phyloP scores from a whole-genome alignment of 352 stramenopile species.

The Globisporangium sylvaticum region DNA sequence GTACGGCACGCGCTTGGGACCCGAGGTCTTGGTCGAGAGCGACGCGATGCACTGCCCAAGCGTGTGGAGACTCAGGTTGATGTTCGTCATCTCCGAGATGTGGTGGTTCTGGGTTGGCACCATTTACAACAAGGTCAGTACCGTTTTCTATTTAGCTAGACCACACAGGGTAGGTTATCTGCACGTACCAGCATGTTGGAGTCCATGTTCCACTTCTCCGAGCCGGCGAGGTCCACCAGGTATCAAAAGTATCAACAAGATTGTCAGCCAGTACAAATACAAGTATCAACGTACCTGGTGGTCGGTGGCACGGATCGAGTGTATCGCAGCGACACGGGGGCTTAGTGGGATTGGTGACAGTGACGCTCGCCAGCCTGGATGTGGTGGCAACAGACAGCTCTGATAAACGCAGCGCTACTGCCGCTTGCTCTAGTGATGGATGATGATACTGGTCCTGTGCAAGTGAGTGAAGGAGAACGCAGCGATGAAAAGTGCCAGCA shows the following conservation, averaged over 20 bases:
- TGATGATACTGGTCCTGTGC: neutral
- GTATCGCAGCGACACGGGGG: constrained; percentile 40
- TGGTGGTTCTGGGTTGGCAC: constrained; percentile 46
- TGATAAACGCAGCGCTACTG: neutral
- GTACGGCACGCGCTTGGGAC: constrained; percentile 82
- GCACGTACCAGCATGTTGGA: constrained; percentile 67
- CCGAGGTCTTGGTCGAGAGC: constrained; percentile 46
- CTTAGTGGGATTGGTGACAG: neutral
- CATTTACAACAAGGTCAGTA: neutral
- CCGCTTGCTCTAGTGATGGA: neutral
- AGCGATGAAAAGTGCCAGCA: neutral
- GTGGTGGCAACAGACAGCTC: neutral
- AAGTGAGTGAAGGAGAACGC: neutral
- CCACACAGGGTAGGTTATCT: neutral
- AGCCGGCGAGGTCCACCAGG: constrained; percentile 91
- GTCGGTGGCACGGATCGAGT: constrained; percentile 46
- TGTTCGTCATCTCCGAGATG: constrained; percentile 93
- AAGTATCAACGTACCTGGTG: constrained; percentile 28
- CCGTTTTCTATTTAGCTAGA: neutral
- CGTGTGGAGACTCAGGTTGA: constrained; percentile 92
- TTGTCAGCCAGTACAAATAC: neutral
- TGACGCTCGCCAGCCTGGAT: neutral
- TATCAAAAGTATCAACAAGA: neutral
- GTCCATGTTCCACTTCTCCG: constrained; percentile 90
- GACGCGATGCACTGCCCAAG: constrained; percentile 87